A percentile compares a stretch with the other conserved stretches of the same genome.
These are phyloP conservation scores for Populus deltoides DNA, from an alignment of 345 rosid genomes.

Conservation along the genomic window DNA sequence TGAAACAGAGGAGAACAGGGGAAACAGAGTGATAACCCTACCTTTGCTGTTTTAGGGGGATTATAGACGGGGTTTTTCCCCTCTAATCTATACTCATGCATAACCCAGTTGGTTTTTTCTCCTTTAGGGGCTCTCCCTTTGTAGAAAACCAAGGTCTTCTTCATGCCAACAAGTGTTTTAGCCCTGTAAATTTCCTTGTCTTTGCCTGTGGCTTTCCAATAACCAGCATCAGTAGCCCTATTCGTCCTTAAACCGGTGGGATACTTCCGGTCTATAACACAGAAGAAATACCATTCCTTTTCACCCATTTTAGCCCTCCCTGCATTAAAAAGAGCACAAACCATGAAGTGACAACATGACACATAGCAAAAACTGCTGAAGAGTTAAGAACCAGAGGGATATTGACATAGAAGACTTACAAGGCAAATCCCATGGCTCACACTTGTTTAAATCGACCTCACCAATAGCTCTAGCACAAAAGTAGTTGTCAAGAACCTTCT, in stretches of 20 bases:
- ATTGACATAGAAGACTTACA: constrained; percentile 25
- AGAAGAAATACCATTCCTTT: constrained; percentile 78
- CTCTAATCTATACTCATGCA: constrained; percentile 28
- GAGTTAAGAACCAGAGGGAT: constrained; percentile 3
- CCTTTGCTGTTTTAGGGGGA: constrained; percentile 17
- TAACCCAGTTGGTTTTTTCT: constrained; percentile 22
- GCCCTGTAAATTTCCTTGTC: constrained; percentile 18
- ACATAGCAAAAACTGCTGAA: neutral
- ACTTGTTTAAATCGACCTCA: constrained; percentile 64
- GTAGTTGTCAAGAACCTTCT: constrained; percentile 37
- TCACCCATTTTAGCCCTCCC: constrained; percentile 30
- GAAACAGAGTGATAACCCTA: neutral
- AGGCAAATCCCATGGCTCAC: constrained; percentile 73
- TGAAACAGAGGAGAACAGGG: constrained; percentile 1
- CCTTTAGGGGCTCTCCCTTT: constrained; percentile 24
- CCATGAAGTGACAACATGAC: neutral
- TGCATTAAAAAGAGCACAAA: neutral
- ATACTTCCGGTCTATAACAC: constrained; percentile 70
- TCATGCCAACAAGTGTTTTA: constrained; percentile 24
- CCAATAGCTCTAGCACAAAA: constrained; percentile 53
- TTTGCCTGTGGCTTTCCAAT: constrained; percentile 25
- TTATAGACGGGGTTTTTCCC: constrained; percentile 9
- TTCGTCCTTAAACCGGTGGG: constrained; percentile 54
- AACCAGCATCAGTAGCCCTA: constrained; percentile 26
- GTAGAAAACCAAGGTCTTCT: constrained; percentile 27